phyloP scores from a whole-genome alignment of 345 rosid species.

The Citrus mangshanensis region DNA sequence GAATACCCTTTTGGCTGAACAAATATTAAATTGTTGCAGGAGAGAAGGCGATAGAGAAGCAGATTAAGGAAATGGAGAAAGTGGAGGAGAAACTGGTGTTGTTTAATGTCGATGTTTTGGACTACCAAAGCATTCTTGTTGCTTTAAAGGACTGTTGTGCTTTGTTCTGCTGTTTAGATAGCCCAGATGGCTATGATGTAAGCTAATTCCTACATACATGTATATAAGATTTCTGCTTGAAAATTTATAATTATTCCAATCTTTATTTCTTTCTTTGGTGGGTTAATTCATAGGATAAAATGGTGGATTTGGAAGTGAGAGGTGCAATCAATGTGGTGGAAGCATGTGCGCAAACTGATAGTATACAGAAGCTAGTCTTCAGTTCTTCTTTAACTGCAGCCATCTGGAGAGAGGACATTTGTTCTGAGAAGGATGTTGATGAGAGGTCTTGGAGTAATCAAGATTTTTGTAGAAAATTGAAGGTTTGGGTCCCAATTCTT shows the following conservation, averaged over 20 bases:
- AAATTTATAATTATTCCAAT: not conserved
- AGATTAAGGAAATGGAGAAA: conserved; percentile 59
- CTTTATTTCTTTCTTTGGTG: not conserved
- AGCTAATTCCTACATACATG: conserved; percentile 1
- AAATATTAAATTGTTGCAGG: conserved; percentile 27
- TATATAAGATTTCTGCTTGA: not conserved
- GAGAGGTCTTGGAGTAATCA: conserved; percentile 81
- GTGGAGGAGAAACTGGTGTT: conserved; percentile 53
- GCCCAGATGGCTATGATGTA: conserved; percentile 66
- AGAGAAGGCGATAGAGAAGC: conserved; percentile 54
- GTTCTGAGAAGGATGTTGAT: conserved; percentile 59
- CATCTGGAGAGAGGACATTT: conserved; percentile 71
- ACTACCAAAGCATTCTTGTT: conserved; percentile 72
- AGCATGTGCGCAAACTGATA: conserved; percentile 79
- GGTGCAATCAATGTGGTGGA: conserved; percentile 84
- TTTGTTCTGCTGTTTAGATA: conserved; percentile 71
- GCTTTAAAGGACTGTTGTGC: conserved; percentile 67
- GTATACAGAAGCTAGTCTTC: conserved; percentile 58
- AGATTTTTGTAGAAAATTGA: conserved; percentile 60
- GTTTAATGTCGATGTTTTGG: conserved; percentile 60
- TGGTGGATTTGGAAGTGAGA: conserved; percentile 70
- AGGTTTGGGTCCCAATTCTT: conserved; percentile 39
- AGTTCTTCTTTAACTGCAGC: conserved; percentile 78
- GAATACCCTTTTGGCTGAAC: not conserved
- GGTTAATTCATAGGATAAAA: conserved; percentile 37